Percentiles rank a stretch among this genome's conserved stretches.
Conservation (phyloP, 208 protist species). For the Acanthamoeba lenticulata region DNA sequence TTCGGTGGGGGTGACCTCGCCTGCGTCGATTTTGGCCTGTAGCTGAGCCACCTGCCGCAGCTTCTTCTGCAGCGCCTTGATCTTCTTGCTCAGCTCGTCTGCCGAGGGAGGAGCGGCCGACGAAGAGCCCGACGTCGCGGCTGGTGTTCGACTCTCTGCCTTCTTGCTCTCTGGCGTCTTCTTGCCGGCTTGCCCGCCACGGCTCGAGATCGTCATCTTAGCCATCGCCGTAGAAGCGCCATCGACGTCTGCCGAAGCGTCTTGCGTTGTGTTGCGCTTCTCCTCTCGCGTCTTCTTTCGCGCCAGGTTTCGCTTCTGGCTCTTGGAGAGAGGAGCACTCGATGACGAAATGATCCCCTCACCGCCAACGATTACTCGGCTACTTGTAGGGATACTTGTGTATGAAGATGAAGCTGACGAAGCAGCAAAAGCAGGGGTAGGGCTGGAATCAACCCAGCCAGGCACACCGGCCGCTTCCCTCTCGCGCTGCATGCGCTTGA, state of each 20-base stretch:
- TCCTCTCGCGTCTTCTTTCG: constrained; percentile 39
- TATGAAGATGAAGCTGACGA: background rate
- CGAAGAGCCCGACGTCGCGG: background rate
- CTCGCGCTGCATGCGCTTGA: constrained; percentile 30
- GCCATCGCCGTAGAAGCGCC: background rate
- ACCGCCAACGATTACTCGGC: background rate
- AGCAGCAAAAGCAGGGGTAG: background rate
- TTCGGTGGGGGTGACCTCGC: constrained; percentile 15
- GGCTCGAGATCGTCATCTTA: background rate
- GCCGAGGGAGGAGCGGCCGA: background rate
- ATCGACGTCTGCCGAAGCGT: background rate
- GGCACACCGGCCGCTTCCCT: background rate
- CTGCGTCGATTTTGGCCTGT: constrained; percentile 35
- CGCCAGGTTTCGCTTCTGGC: constrained; percentile 35
- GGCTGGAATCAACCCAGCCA: constrained; percentile 11
- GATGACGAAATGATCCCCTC: background rate
- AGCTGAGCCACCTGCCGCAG: constrained; percentile 45
- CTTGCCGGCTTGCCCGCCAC: background rate
- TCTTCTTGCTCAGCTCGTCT: constrained; percentile 62
- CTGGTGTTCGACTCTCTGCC: background rate
- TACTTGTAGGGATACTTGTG: background rate
- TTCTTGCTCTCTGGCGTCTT: background rate
- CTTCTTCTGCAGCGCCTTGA: constrained; percentile 64
- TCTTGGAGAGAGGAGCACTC: background rate
- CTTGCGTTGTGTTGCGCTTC: background rate